Evolutionary conservation across 768 basidiomycete species (phyloP).

Genomic region (Tricholoma matsutake): DNA sequence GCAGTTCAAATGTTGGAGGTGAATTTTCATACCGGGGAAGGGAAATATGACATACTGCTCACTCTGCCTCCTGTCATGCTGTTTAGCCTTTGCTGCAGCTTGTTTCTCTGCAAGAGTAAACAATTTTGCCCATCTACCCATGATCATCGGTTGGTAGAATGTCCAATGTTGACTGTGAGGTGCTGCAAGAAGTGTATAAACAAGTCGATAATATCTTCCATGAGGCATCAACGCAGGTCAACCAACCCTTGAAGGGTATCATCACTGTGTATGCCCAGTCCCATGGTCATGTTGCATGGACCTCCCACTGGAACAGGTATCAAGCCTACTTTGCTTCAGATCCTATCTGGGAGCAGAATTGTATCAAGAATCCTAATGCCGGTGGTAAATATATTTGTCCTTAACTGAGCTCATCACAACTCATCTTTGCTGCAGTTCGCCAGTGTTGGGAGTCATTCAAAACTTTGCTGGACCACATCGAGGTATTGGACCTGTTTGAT

Average conservation of each 20-base stretch:
- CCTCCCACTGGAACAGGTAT: neutral
- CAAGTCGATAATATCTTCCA: neutral
- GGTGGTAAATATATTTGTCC: too few relatives aligned
- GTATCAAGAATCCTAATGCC: too few relatives aligned
- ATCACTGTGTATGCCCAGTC: neutral
- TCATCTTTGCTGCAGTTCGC: neutral
- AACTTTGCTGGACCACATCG: neutral
- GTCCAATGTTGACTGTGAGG: neutral
- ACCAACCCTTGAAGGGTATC: neutral
- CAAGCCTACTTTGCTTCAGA: neutral
- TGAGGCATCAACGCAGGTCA: neutral
- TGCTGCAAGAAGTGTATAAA: neutral
- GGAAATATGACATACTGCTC: slow-evolving; percentile 1
- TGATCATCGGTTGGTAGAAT: too few relatives aligned
- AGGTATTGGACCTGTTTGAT: neutral
- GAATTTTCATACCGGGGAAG: neutral
- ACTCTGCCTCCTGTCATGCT: neutral
- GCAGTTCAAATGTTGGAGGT: neutral
- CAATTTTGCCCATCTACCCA: too few relatives aligned
- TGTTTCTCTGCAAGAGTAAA: neutral
- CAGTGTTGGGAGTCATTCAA: neutral
- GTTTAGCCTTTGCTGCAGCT: neutral
- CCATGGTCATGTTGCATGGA: neutral
- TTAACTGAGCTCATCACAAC: too few relatives aligned
- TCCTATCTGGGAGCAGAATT: too few relatives aligned